Evolutionary conservation across 2,329 filamentous ascomycete species (phyloP).

Genomic region (Arthrobotrys musiformis): DNA sequence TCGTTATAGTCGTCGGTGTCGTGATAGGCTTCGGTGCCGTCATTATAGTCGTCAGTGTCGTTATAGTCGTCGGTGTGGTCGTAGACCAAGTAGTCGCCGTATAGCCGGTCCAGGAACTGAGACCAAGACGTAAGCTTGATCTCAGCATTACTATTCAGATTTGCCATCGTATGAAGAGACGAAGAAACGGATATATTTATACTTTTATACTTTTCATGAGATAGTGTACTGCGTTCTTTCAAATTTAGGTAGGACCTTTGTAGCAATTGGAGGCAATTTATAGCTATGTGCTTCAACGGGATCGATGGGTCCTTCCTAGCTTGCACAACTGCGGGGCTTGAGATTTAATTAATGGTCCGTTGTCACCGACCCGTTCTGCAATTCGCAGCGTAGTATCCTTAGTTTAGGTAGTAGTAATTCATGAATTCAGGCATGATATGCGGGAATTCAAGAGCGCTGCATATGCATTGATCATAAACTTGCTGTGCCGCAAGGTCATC

Average conservation of each 20-base stretch:
- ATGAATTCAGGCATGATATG: not conserved
- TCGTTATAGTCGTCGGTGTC: not conserved
- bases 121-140: not conserved
- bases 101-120: not conserved
- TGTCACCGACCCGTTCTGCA: not conserved
- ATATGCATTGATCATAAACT: no score
- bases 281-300: not conserved
- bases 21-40: not conserved
- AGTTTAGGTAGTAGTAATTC: not conserved
- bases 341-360: not conserved
- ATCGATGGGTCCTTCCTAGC: not conserved
- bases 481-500: not conserved
- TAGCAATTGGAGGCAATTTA: constrained; percentile 1
- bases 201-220: not conserved
- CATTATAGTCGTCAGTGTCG: not conserved
- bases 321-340: not conserved
- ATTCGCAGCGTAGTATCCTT: not conserved
- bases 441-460: not conserved
- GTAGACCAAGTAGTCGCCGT: not conserved
- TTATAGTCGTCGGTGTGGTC: not conserved
- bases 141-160: not conserved
- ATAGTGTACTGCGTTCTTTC: not conserved
- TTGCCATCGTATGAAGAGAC: not conserved
- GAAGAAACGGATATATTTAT: not conserved
- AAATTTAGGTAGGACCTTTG: constrained; percentile 9